Percentiles rank a stretch among this genome's conserved stretches.
These are phyloP conservation scores for Aspergillus mulundensis DNA, from an alignment of 495 filamentous ascomycete genomes.

Conservation along the genomic window DNA sequence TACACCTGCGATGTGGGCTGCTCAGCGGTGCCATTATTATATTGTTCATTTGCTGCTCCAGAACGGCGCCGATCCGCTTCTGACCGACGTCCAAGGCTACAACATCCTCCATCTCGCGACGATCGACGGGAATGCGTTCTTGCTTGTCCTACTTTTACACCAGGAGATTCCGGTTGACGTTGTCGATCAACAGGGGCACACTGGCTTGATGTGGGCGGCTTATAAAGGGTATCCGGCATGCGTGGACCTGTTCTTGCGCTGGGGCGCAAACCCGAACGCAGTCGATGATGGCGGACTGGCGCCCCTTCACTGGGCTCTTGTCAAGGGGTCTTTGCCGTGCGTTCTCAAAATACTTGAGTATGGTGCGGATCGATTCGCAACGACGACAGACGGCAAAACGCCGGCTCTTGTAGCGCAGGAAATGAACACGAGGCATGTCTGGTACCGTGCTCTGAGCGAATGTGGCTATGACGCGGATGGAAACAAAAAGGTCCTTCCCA, in stretches of 20 bases:
- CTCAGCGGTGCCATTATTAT: conserved; percentile 89
- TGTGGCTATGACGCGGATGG: conserved; percentile 80
- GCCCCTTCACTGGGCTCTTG: conserved; percentile 92
- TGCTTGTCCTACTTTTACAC: conserved; percentile 82
- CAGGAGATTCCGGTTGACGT: conserved; percentile 92
- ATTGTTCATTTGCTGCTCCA: conserved; percentile 75
- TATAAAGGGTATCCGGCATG: conserved; percentile 92
- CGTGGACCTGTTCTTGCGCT: conserved; percentile 89
- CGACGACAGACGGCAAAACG: conserved; percentile 82
- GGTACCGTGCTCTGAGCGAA: conserved; percentile 79
- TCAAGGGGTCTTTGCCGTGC: conserved; percentile 80
- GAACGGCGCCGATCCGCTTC: conserved; percentile 81
- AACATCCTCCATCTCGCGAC: conserved; percentile 96
- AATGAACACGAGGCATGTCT: conserved; percentile 79
- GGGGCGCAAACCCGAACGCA: conserved; percentile 91
- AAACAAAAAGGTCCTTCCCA: conserved; percentile 54
- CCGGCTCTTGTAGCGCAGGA: conserved; percentile 79
- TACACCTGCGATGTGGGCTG: conserved; percentile 94
- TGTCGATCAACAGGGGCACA: conserved; percentile 82
- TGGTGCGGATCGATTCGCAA: conserved; percentile 84
- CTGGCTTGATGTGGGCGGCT: conserved; percentile 94
- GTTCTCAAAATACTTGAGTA: conserved; percentile 92
- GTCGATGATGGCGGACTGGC: conserved; percentile 89
- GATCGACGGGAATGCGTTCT: conserved; percentile 92
- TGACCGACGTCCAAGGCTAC: conserved; percentile 90